phyloP scores from a whole-genome alignment of 768 basidiomycete genomes.

The Sarcomyxa edulis region DNA sequence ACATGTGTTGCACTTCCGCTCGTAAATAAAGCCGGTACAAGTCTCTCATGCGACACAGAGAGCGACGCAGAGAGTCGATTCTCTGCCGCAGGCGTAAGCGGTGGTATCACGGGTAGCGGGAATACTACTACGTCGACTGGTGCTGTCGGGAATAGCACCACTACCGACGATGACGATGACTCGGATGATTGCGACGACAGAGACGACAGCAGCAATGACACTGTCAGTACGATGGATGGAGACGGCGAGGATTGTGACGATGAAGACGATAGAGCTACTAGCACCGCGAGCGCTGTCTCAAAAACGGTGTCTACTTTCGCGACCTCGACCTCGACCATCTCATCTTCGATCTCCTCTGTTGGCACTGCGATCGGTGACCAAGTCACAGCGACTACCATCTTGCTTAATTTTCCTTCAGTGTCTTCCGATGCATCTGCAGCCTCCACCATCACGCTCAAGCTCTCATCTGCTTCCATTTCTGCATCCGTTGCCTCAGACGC shows the following conservation, averaged over 20 bases:
- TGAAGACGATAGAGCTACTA: constrained; percentile 5
- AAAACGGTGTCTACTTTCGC: not conserved
- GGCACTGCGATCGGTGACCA: not conserved
- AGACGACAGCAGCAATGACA: constrained; percentile 10
- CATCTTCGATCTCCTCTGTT: not conserved
- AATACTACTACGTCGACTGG: constrained; percentile 1
- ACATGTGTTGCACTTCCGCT: constrained; percentile 47
- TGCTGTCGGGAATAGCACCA: constrained; percentile 7
- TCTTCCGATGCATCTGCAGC: constrained; percentile 5
- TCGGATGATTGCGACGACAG: constrained; percentile 8
- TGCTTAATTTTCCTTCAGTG: not conserved
- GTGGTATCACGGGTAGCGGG: constrained; percentile 32
- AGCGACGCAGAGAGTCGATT: constrained; percentile 36
- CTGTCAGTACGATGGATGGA: constrained; percentile 7
- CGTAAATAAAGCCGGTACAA: constrained; percentile 40
- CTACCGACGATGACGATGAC: constrained; percentile 6
- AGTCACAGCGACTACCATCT: not conserved
- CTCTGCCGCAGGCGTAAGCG: constrained; percentile 33
- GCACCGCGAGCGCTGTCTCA: not conserved
- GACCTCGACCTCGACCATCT: constrained; percentile 6
- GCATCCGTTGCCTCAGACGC: not conserved
- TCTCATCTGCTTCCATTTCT: not conserved
- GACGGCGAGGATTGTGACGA: constrained; percentile 12
- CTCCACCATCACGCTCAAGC: constrained; percentile 2
- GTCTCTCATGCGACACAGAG: constrained; percentile 35